These are phyloP conservation scores for Candida neerlandica DNA, from an alignment of 1,139 yeast species.

Conservation along the genomic window DNA sequence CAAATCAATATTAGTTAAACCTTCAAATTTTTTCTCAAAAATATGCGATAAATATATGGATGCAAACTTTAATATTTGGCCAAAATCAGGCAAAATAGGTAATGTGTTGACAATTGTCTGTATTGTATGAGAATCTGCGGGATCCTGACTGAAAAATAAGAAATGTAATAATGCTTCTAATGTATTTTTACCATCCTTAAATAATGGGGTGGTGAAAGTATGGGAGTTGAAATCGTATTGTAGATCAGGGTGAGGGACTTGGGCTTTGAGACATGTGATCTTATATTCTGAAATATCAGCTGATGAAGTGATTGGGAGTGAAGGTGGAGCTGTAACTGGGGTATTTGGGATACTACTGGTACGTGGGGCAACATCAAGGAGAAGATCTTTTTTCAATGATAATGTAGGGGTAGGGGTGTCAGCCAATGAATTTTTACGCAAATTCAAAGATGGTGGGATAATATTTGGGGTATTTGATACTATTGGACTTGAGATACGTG, in stretches of 20 bases:
- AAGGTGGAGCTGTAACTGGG: slow-evolving; percentile 8
- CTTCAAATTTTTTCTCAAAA: slow-evolving; percentile 25
- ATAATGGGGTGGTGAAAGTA: slow-evolving; percentile 24
- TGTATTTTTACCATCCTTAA: slow-evolving; percentile 26
- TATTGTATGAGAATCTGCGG: slow-evolving; percentile 25
- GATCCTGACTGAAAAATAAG: slow-evolving; percentile 50
- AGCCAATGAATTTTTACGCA: slow-evolving; percentile 2
- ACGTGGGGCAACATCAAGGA: slow-evolving; percentile 1
- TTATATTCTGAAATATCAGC: slow-evolving; percentile 18
- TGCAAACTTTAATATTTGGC: slow-evolving; percentile 47
- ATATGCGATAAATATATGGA: slow-evolving; percentile 26
- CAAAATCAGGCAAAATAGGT: slow-evolving; percentile 69
- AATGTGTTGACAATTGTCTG: slow-evolving; percentile 55
- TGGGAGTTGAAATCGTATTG: slow-evolving; percentile 48
- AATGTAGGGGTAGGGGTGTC: not conserved
- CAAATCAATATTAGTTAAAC: slow-evolving; percentile 20
- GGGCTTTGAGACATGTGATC: slow-evolving; percentile 33
- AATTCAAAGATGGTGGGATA: not conserved
- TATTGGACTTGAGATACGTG: slow-evolving; percentile 6
- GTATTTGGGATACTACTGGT: slow-evolving; percentile 7
- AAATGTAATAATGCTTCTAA: slow-evolving; percentile 77
- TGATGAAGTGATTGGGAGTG: slow-evolving; percentile 6
- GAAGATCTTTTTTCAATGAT: not conserved
- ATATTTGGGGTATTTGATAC: not conserved
- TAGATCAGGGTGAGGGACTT: slow-evolving; percentile 67